These are phyloP conservation scores for Sporothrix luriei DNA, from an alignment of 2,329 filamentous ascomycete genomes.

Conservation along the genomic window DNA sequence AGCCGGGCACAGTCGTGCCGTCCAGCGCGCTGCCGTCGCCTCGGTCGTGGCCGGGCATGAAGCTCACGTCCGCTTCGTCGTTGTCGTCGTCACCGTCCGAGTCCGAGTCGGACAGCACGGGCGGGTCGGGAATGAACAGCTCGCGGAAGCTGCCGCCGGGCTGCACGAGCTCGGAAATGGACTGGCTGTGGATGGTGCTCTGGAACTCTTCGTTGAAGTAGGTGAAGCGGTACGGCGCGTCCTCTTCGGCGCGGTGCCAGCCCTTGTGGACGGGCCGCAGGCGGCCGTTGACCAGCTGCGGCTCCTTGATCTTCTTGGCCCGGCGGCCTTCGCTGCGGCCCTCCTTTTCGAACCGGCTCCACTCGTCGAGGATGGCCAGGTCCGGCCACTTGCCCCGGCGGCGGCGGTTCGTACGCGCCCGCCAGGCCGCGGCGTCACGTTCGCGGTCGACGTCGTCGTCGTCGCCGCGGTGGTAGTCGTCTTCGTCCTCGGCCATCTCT, in stretches of 20 bases:
- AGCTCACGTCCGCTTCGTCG: background rate
- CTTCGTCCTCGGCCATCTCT: conserved; percentile 78
- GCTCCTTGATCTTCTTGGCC: conserved; percentile 90
- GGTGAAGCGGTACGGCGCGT: conserved; percentile 90
- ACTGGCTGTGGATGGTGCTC: conserved; percentile 94
- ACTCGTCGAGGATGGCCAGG: conserved; percentile 79
- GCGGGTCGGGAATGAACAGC: conserved; percentile 86
- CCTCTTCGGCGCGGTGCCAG: conserved; percentile 88
- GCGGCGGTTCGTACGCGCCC: conserved; percentile 45
- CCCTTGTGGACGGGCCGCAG: conserved; percentile 75
- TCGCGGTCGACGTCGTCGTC: conserved; percentile 26
- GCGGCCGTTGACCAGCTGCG: conserved; percentile 86
- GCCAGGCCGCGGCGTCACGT: conserved; percentile 29
- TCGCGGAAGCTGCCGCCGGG: conserved; percentile 81
- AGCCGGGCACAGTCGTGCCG: background rate
- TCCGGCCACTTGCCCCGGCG: conserved; percentile 83
- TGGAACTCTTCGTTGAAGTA: conserved; percentile 98
- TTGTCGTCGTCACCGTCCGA: conserved; percentile 58
- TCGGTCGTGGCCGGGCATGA: background rate
- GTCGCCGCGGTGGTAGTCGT: conserved; percentile 37
- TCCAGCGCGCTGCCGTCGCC: background rate
- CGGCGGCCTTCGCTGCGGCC: conserved; percentile 78
- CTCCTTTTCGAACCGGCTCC: conserved; percentile 89
- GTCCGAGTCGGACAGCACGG: conserved; percentile 70
- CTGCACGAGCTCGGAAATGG: conserved; percentile 88